Evolutionary conservation across 345 rosid species (phyloP).

Genomic region (Bretschneidera sinensis): DNA sequence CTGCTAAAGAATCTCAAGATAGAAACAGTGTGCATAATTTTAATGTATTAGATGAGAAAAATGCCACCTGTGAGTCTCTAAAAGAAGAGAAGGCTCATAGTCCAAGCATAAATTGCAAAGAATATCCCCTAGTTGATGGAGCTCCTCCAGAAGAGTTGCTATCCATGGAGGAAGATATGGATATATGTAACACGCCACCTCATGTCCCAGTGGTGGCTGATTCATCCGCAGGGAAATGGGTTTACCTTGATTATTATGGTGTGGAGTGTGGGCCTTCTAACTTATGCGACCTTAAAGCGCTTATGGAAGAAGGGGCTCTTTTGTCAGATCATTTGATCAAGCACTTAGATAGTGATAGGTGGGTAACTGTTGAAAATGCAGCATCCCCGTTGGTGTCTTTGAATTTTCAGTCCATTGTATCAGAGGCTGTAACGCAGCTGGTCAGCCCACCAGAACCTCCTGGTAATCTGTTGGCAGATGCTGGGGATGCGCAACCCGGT

Average conservation of each 20-base stretch:
- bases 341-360: slow-evolving; percentile 77
- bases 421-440: slow-evolving; percentile 68
- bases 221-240: slow-evolving; percentile 75
- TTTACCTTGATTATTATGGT: slow-evolving; percentile 90
- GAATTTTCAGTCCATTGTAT: slow-evolving; percentile 49
- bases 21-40: slow-evolving; percentile 26
- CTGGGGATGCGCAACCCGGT: slow-evolving; percentile 41
- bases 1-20: slow-evolving; percentile 59
- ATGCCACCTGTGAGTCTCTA: slow-evolving; percentile 32
- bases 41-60: slow-evolving; percentile 45
- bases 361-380: slow-evolving; percentile 97
- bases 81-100: slow-evolving; percentile 47
- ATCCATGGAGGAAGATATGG: slow-evolving; percentile 99
- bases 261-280: slow-evolving; percentile 80
- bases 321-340: slow-evolving; percentile 87
- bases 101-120: slow-evolving; percentile 36
- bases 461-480: slow-evolving; percentile 75
- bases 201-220: slow-evolving; percentile 60
- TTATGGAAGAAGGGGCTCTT: slow-evolving; percentile 78
- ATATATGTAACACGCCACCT: slow-evolving; percentile 94
- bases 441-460: slow-evolving; percentile 97
- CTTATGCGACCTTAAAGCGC: slow-evolving; percentile 70
- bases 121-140: slow-evolving; percentile 41
- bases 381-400: slow-evolving; percentile 66
- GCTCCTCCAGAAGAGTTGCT: slow-evolving; percentile 61